Conservation (phyloP, 2,329 filamentous ascomycete species). For the Magnaporthiopsis rhizophila region DNA sequence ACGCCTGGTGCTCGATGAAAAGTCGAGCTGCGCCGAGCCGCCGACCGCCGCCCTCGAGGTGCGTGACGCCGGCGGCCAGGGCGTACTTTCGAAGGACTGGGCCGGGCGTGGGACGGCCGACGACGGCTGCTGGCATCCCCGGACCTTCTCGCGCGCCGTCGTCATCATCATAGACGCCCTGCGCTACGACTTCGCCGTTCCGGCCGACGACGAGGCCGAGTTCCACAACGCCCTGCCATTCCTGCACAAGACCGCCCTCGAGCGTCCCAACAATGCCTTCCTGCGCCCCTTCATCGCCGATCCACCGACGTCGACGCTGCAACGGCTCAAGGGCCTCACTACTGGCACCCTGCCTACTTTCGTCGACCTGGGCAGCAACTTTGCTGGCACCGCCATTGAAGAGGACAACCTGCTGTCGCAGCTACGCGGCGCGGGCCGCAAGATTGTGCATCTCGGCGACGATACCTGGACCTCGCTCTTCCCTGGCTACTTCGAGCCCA, state of each 20-base stretch:
- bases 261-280: constrained; percentile 74
- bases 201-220: constrained; percentile 48
- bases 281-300: constrained; percentile 94
- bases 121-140: constrained; percentile 90
- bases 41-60: constrained; percentile 33
- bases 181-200: constrained; percentile 93
- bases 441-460: constrained; percentile 89
- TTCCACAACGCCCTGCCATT: constrained; percentile 88
- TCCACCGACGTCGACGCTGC: constrained; percentile 86
- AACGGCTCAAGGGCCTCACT: constrained; percentile 86
- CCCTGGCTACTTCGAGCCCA: constrained; percentile 82
- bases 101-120: constrained; percentile 34
- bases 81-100: constrained; percentile 36
- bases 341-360: constrained; percentile 94
- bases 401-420: constrained; percentile 75
- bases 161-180: constrained; percentile 88
- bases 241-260: constrained; percentile 71
- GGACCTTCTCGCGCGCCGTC: constrained; percentile 85
- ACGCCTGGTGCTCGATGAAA: constrained; percentile 68
- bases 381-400: constrained; percentile 89
- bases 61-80: background rate
- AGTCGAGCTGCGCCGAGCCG: constrained; percentile 59
- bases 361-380: constrained; percentile 88
- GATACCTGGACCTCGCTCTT: constrained; percentile 96
- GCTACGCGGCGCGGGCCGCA: constrained; percentile 56